Conservation (phyloP, 129 eudicot species). For the Chrysanthemum makinoi region DNA sequence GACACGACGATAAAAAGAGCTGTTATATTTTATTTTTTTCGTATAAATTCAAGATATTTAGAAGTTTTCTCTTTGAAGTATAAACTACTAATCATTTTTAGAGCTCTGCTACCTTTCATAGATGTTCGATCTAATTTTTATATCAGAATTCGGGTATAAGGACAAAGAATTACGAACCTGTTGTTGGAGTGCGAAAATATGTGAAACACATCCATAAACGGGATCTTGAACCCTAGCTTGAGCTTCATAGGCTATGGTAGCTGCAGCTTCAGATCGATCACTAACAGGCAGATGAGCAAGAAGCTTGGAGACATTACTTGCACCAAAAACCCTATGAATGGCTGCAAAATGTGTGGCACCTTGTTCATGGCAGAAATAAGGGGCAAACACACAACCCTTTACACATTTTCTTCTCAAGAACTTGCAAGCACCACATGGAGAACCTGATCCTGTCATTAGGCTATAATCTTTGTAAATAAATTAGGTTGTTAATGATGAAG, state of each 20-base stretch:
- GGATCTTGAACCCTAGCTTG: slow-evolving; percentile 98
- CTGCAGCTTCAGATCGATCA: slow-evolving; percentile 94
- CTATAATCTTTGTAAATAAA: slow-evolving; percentile 2
- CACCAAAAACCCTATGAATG: slow-evolving; percentile 95
- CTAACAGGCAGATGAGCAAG: slow-evolving; percentile 74
- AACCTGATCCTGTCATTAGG: slow-evolving; percentile 72
- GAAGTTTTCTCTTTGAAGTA: too few relatives aligned
- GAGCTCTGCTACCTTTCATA: too few relatives aligned
- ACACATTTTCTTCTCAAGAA: slow-evolving; percentile 94
- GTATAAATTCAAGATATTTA: background rate
- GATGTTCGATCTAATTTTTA: too few relatives aligned
- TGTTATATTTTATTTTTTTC: background rate
- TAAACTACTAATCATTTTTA: background rate
- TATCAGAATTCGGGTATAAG: background rate
- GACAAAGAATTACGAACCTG: slow-evolving; percentile 49
- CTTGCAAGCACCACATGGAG: slow-evolving; percentile 99
- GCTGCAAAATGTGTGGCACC: slow-evolving; percentile 95
- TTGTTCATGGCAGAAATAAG: slow-evolving; percentile 97
- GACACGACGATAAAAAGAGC: background rate
- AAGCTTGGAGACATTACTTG: slow-evolving; percentile 91
- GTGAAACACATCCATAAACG: slow-evolving; percentile 95
- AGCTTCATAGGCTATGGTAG: slow-evolving; percentile 91
- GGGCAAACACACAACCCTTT: slow-evolving; percentile 95
- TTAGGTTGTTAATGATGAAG: slow-evolving; percentile 16
- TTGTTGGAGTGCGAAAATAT: slow-evolving; percentile 92